Base-by-base conservation (phyloP, 192 early-diverging fungal genomes). In the Irineochytrium annulatum region DNA sequence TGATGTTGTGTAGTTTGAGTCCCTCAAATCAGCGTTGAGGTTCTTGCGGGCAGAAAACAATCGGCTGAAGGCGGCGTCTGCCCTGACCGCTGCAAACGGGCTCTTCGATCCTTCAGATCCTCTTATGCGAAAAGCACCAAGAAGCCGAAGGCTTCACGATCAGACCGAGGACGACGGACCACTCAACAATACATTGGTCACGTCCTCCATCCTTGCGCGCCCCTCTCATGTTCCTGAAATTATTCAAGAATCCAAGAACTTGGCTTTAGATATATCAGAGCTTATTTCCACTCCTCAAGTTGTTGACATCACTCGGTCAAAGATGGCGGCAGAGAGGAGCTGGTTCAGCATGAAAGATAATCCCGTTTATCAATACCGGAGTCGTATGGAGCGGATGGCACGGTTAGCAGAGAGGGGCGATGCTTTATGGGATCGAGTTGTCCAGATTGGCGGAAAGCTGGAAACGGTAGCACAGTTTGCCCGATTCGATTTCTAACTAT, bases 11-110 rank as follows among this genome's bases (percentile, higher is more conserved):
- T 69, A 85, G 85, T 69, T 86, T 56, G 80, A 89, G 67, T 52
- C 82, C 29, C 76, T 95, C 39, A 88, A 87, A 63, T 78, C 84
- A 28, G 87, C 90, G 1, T 58, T 93, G 33, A 73, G 83, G 14
- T 92, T 81, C 62, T 48, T 94, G 59, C 86, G 90, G 30, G 74
- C 78, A 48, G 93, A 96, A 65, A 94, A 93, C 70, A 78, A 87
- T 24, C 83, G 87, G 6, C 60, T 96, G 61, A 91, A 90, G 55
- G 80, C 82, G 4, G 68, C 72, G 22, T 79, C 78, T 20, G 66
- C 82, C 0, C 55, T 81, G 0, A 56, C 48, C 16, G 22, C 57
- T n/a, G 51, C 77, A 2, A 56, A 43, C 27, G 29, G 43, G 20
- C 58, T 79, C 20, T 69, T 71, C 44, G 59, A 62, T 20, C 51